A percentile compares a stretch with the other conserved stretches of the same genome.
Conservation (phyloP, 1,139 yeast genomes). For the Kodamaea derodonti region DNA sequence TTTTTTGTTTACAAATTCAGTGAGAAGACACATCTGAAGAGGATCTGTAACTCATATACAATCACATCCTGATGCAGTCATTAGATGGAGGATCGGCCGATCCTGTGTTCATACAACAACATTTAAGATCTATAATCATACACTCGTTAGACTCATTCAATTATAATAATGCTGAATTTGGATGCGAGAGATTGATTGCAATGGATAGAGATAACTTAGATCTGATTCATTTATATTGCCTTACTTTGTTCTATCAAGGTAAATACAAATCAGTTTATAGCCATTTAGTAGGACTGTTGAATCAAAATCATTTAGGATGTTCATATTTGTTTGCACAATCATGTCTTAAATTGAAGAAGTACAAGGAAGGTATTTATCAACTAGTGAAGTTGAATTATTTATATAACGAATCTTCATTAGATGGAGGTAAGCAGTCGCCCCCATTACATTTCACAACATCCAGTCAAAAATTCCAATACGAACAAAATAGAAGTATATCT, state of each 20-base stretch:
- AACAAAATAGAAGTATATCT: constrained; percentile 27
- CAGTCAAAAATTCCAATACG: constrained; percentile 31
- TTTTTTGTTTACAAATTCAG: constrained; percentile 1
- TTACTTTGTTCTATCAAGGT: constrained; percentile 53
- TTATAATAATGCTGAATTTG: constrained; percentile 71
- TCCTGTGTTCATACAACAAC: constrained; percentile 27
- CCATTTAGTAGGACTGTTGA: constrained; percentile 31
- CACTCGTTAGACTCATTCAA: constrained; percentile 73
- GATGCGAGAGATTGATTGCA: constrained; percentile 72
- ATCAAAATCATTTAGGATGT: constrained; percentile 61
- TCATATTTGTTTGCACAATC: constrained; percentile 64
- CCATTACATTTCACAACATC: constrained; percentile 21
- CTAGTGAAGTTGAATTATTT: constrained; percentile 34
- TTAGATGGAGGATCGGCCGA: constrained; percentile 10
- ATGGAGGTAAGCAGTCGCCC: constrained; percentile 1
- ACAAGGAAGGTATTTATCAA: constrained; percentile 62
- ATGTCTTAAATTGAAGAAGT: constrained; percentile 54
- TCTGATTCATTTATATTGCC: constrained; percentile 59
- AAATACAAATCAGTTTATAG: constrained; percentile 61
- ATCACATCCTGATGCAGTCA: constrained; percentile 1
- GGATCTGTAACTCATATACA: too few species aligned
- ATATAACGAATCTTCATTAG: constrained; percentile 31
- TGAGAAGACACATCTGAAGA: constrained; percentile 1
- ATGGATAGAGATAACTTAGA: constrained; percentile 47
- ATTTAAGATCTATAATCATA: constrained; percentile 55